Evolutionary conservation across 2,329 filamentous ascomycete species (phyloP), one percentile per base, ranked within the genome.

Genomic region (Pyrenochaeta sp.): DNA sequence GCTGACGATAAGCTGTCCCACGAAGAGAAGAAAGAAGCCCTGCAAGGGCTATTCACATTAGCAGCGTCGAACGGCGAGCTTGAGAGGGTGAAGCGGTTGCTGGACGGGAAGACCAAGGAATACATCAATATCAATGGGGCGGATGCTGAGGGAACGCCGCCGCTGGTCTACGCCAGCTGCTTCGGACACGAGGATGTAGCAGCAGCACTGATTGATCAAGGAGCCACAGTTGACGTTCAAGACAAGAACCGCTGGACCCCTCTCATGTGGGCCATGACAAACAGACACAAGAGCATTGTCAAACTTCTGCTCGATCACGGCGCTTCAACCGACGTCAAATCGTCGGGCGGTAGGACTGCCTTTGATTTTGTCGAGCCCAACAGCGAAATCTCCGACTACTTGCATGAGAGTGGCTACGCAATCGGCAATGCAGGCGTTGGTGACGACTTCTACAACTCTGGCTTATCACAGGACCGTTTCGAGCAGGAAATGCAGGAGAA

Each of bases 261-360:
- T 12, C 82, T 99, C 56, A 99, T 99, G 93, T 99, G 95, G 95
- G 94, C 95, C 44, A 98, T 98, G 91, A 99, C 95, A 50, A 99
- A 99, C 76, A 83, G 93, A 51, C 95, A 99, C 78, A 98, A 98
- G 78, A 88, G 88, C 42, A 99, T 99, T 63, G 93, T 94, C 31
- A 98, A 98, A 77, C 83, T 92, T 10, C 81, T 99, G 14, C 84
- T 99, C 30, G 94, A 99, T 73, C 91, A 95, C 68, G 93, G 93
- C 14, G 95, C 95, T 17, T 97, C 93, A n/a, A 90, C 93, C 2
- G 94, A 98, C 68, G 90, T 96, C 64, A 97, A 96, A 74, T 98
- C 95, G 1, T 95, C 92, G 0, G 93, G 91, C 10, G 95, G 95
- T 30, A 87, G 95, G 59, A 98, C 93, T 7, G 95, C 95, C 2